Evolutionary conservation across 2,329 filamentous ascomycete species (phyloP).

Genomic region (Colletotrichum sp.): DNA sequence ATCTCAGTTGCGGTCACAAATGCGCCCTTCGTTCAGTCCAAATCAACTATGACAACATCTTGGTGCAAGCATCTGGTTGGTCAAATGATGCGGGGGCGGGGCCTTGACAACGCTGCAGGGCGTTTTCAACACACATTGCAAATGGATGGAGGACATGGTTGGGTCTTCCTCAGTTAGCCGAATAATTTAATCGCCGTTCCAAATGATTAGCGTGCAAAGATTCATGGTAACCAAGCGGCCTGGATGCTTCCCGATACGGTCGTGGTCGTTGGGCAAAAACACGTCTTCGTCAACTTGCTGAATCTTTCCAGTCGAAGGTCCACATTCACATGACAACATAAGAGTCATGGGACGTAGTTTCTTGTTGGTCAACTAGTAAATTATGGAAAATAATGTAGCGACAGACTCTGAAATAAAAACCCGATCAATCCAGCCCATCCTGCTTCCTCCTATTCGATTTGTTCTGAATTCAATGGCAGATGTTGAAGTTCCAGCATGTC

Average conservation of each 20-base stretch:
- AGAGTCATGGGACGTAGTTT: neutral
- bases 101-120: neutral
- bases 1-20: neutral
- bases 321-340: neutral
- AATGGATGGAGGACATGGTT: neutral
- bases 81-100: neutral
- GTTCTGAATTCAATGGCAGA: neutral
- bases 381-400: neutral
- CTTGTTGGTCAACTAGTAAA: neutral
- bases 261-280: neutral
- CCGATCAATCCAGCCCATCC: neutral
- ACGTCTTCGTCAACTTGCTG: neutral
- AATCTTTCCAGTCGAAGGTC: fast-evolving
- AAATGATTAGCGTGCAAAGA: neutral
- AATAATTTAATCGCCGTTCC: neutral
- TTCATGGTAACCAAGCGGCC: neutral
- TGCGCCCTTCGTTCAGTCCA: neutral
- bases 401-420: neutral
- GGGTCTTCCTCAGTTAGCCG: neutral
- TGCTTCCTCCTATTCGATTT: neutral
- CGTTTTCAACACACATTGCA: neutral
- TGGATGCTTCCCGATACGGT: neutral
- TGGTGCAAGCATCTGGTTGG: neutral
- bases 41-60: neutral
- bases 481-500: neutral